These are phyloP conservation scores for Helianthus tuberosus DNA, from an alignment of 129 eudicot genomes.

Conservation along the genomic window DNA sequence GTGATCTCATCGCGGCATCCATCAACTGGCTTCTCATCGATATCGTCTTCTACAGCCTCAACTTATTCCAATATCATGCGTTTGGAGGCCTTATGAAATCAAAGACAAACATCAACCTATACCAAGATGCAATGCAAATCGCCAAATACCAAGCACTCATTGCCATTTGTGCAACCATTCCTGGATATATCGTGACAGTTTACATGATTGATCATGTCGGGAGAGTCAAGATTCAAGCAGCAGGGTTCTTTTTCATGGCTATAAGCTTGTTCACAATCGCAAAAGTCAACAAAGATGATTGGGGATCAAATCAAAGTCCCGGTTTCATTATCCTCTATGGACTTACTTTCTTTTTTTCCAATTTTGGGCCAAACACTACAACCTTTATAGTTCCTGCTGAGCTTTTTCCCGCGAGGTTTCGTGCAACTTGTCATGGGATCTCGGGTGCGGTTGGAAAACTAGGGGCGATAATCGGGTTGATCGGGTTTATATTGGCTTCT, in stretches of 20 bases:
- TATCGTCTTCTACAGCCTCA: slow-evolving; percentile 50
- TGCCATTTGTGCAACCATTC: slow-evolving; percentile 52
- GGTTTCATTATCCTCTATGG: slow-evolving; percentile 47
- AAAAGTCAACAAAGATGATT: neutral
- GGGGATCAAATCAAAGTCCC: slow-evolving; percentile 16
- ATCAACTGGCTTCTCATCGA: slow-evolving; percentile 49
- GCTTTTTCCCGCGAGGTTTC: slow-evolving; percentile 62
- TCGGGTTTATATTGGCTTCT: slow-evolving; percentile 46
- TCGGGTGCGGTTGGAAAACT: slow-evolving; percentile 53
- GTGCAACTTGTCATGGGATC: slow-evolving; percentile 66
- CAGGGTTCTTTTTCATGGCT: slow-evolving; percentile 57
- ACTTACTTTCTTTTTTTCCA: slow-evolving; percentile 51
- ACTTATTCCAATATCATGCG: slow-evolving; percentile 44
- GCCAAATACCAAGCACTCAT: slow-evolving; percentile 50
- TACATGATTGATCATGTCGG: slow-evolving; percentile 52
- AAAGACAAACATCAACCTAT: slow-evolving; percentile 22
- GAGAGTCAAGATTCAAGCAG: slow-evolving; percentile 50
- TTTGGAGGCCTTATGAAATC: slow-evolving; percentile 6
- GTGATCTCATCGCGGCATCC: slow-evolving; percentile 50
- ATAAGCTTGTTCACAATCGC: slow-evolving; percentile 40
- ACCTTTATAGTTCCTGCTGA: slow-evolving; percentile 68
- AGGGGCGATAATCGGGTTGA: slow-evolving; percentile 52
- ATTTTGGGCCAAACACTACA: slow-evolving; percentile 64
- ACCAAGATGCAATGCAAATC: slow-evolving; percentile 39
- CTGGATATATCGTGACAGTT: slow-evolving; percentile 54